Conservation (phyloP, 345 rosid genomes). For the Murraya paniculata region DNA sequence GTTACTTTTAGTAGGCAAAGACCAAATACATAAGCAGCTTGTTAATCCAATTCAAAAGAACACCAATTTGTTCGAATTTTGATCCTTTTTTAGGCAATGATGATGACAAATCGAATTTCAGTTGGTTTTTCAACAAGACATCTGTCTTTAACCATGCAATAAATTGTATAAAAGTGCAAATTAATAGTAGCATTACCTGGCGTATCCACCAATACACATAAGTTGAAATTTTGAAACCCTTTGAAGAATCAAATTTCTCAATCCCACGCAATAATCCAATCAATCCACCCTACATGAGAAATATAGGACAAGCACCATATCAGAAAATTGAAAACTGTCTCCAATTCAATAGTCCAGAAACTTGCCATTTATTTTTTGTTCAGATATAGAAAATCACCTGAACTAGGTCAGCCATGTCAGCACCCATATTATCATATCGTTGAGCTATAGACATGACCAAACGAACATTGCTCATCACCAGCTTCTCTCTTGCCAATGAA, state of each 20-base stretch:
- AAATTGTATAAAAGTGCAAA: not conserved
- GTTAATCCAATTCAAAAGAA: not conserved
- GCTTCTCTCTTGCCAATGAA: constrained; percentile 81
- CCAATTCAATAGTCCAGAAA: not conserved
- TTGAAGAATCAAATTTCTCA: constrained; percentile 94
- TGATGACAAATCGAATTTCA: not conserved
- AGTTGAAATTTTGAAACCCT: constrained; percentile 95
- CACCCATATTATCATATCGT: constrained; percentile 83
- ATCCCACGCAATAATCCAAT: constrained; percentile 90
- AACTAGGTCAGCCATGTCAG: constrained; percentile 95
- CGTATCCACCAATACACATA: constrained; percentile 99
- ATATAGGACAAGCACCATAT: not conserved
- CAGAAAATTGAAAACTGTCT: not conserved
- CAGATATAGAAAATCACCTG: constrained; percentile 52
- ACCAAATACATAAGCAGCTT: not conserved
- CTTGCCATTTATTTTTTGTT: not conserved
- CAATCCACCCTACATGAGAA: constrained; percentile 74
- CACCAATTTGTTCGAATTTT: not conserved
- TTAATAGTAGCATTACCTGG: constrained; percentile 52
- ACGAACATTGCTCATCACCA: constrained; percentile 97
- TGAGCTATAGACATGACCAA: constrained; percentile 96
- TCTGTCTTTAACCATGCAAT: not conserved
- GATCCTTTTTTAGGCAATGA: not conserved
- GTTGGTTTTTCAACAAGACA: not conserved
- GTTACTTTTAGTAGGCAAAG: not conserved